These are phyloP conservation scores for Calonectria ilicicola DNA, from an alignment of 2,329 filamentous ascomycete species.

Conservation along the genomic window DNA sequence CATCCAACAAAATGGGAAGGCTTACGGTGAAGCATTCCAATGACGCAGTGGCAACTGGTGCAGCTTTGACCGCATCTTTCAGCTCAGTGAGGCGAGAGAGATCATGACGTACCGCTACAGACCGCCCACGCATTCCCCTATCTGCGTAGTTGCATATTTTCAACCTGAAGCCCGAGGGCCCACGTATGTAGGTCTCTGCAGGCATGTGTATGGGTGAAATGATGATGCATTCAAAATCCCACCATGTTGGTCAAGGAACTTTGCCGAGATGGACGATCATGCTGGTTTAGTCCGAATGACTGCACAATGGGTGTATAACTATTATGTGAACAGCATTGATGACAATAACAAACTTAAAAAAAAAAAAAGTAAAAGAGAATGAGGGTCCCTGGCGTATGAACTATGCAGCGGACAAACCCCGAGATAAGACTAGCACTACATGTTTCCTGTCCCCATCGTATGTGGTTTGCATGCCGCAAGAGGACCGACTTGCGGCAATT, in stretches of 20 bases:
- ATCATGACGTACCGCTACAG: not conserved
- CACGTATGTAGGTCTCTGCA: not conserved
- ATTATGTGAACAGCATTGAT: not conserved
- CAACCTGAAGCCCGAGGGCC: not conserved
- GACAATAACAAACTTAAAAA: not conserved
- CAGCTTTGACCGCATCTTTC: not conserved
- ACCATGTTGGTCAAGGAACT: not conserved
- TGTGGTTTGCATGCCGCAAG: not conserved
- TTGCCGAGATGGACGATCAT: not conserved
- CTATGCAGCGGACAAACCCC: not conserved
- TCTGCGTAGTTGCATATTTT: not conserved
- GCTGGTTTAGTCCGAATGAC: not conserved
- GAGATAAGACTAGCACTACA: not conserved
- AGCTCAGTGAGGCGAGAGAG: not conserved
- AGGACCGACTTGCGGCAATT: too few species aligned
- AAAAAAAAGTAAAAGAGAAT: not conserved
- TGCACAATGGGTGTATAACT: not conserved
- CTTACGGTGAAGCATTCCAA: not conserved
- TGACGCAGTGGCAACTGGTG: not conserved
- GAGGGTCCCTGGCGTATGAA: not conserved
- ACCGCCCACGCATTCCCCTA: not conserved
- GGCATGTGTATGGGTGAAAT: not conserved
- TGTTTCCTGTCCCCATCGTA: not conserved
- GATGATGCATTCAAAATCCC: not conserved
- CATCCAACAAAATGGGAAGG: not conserved